These are phyloP conservation scores for Raphanus hybrid DNA, from an alignment of 441 rosid genomes.

Conservation along the genomic window DNA sequence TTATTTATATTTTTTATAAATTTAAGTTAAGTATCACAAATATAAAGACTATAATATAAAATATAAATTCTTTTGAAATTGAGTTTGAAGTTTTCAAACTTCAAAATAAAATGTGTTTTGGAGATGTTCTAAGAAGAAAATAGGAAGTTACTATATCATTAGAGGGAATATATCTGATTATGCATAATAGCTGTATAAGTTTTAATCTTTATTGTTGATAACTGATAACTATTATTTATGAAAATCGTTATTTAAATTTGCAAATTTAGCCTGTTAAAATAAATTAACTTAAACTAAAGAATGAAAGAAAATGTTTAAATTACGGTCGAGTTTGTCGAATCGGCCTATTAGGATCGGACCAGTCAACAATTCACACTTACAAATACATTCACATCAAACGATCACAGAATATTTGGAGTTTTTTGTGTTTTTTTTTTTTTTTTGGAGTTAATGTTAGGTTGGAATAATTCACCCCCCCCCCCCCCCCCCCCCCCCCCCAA, in stretches of 20 bases:
- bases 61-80: too few relatives aligned
- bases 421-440: too few relatives aligned
- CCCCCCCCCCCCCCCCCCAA: too few relatives aligned
- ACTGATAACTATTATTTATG: not conserved
- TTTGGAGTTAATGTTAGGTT: conserved; percentile 19
- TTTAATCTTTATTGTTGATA: not conserved
- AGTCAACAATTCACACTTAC: not conserved
- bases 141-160: not conserved
- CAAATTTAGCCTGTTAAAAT: not conserved
- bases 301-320: not conserved
- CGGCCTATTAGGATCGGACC: not conserved
- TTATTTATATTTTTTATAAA: too few relatives aligned
- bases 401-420: conserved; percentile 16
- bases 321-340: not conserved
- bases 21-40: too few relatives aligned
- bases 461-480: conserved; percentile 12
- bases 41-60: too few relatives aligned
- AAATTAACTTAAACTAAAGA: not conserved
- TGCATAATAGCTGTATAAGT: not conserved
- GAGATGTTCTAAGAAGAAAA: not conserved
- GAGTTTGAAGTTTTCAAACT: too few relatives aligned
- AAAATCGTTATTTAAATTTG: not conserved
- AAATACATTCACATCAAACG: not conserved
- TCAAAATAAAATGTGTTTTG: too few relatives aligned
- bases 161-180: not conserved